phyloP scores from a whole-genome alignment of 2,329 filamentous ascomycete species.

The Thermochaetoides dissita region DNA sequence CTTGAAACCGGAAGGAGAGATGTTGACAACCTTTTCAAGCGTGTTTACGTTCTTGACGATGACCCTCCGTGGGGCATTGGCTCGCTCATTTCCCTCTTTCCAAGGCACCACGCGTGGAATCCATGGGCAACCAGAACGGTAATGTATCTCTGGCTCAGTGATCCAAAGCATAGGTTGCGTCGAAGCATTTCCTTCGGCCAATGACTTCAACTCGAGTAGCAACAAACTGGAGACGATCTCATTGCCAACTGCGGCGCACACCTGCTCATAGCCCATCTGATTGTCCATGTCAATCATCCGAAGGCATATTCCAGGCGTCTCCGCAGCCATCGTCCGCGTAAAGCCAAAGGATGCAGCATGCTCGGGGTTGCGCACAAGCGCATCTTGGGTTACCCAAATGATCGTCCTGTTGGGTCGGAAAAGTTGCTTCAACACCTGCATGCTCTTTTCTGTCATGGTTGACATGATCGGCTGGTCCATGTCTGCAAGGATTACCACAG shows the following conservation, averaged over 20 bases:
- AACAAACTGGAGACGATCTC: too few species aligned
- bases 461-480: slow-evolving; percentile 23
- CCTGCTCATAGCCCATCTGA: too few species aligned
- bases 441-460: slow-evolving; percentile 20
- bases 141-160: slow-evolving; percentile 25
- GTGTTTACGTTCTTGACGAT: slow-evolving; percentile 22
- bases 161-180: slow-evolving; percentile 15
- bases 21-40: slow-evolving; percentile 18
- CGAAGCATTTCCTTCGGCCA: too few species aligned
- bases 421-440: slow-evolving; percentile 17
- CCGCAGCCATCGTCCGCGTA: slow-evolving; percentile 19
- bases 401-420: slow-evolving; percentile 18
- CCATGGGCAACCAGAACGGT: too few species aligned
- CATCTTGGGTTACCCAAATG: slow-evolving; percentile 20
- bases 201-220: too few species aligned
- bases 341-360: slow-evolving; percentile 21
- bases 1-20: slow-evolving; percentile 11
- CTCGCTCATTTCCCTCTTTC: slow-evolving; percentile 23
- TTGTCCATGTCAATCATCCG: slow-evolving; percentile 21
- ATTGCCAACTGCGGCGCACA: too few species aligned
- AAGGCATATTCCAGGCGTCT: slow-evolving; percentile 19
- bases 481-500: slow-evolving; percentile 24
- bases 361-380: slow-evolving; percentile 14
- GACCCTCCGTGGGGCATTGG: slow-evolving; percentile 25
- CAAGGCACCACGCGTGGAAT: slow-evolving; percentile 28